Evolutionary conservation across 1,284 basidiomycete genomes (phyloP).

Genomic region (Malassezia psittaci): DNA sequence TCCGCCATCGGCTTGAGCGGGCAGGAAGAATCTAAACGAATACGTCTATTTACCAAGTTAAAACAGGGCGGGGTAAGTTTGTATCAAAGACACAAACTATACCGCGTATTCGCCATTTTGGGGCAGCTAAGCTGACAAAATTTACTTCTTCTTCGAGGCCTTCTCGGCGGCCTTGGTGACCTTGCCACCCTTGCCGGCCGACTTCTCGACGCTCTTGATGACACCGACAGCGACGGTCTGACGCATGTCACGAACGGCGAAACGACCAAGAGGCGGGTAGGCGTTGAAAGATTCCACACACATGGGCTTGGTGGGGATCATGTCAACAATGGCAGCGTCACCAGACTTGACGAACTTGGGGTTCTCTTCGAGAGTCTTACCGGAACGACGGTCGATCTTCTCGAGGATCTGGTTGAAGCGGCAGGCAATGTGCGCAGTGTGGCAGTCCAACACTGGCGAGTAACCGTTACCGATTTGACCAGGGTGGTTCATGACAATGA

Average conservation of each 20-base stretch:
- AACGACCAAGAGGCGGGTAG: conserved; percentile 98
- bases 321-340: conserved; percentile 84
- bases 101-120: conserved; percentile 7
- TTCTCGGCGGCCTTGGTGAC: conserved; percentile 90
- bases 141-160: conserved; percentile 53
- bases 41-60: conserved; percentile 1
- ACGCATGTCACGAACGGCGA: conserved; percentile 57
- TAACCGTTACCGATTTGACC: conserved; percentile 98
- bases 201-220: conserved; percentile 58
- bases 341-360: conserved; percentile 74
- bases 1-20: conserved; percentile 14
- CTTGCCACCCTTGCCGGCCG: conserved; percentile 51
- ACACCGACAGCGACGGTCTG: conserved; percentile 68
- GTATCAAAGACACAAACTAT: too few species aligned
- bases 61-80: background rate
- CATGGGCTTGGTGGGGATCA: conserved; percentile 92
- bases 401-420: conserved; percentile 95
- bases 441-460: conserved; percentile 97
- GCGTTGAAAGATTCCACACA: conserved; percentile 94
- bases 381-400: conserved; percentile 93
- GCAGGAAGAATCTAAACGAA: conserved; percentile 7
- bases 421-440: conserved; percentile 99
- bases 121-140: conserved; percentile 9
- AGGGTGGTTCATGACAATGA: conserved; percentile 99
- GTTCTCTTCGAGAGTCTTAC: conserved; percentile 73